Percentiles rank a stretch among this genome's conserved stretches.
Evolutionary conservation across 306 rosid species (phyloP).

Genomic region (Vicia villosa): DNA sequence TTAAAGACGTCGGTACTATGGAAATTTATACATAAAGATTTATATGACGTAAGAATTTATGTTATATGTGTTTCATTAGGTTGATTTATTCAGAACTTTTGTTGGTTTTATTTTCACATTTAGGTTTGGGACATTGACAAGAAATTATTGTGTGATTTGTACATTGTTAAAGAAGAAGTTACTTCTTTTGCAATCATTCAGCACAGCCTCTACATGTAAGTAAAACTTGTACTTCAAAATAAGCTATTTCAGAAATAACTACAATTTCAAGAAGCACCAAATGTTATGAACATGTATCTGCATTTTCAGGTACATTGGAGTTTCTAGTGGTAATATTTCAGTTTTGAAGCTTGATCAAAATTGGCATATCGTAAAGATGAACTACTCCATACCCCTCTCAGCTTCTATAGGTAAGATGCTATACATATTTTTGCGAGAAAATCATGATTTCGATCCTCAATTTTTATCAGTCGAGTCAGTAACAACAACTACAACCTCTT

Average conservation of each 20-base stretch:
- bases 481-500: neutral
- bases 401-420: slow-evolving; percentile 66
- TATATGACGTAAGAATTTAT: too few species aligned
- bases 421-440: slow-evolving; percentile 9
- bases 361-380: slow-evolving; percentile 56
- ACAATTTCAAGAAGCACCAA: slow-evolving; percentile 2
- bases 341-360: slow-evolving; percentile 71
- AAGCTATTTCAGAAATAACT: neutral
- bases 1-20: too few species aligned
- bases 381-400: slow-evolving; percentile 65
- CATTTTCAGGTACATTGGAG: slow-evolving; percentile 73
- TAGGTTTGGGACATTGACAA: slow-evolving; percentile 89
- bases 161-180: slow-evolving; percentile 56
- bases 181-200: slow-evolving; percentile 63
- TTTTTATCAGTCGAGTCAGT: neutral
- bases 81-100: neutral
- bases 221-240: slow-evolving; percentile 19
- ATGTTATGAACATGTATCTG: slow-evolving; percentile 17
- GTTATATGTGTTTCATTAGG: too few species aligned
- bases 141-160: slow-evolving; percentile 55
- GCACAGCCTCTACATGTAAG: slow-evolving; percentile 69
- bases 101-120: slow-evolving; percentile 25
- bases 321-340: slow-evolving; percentile 67
- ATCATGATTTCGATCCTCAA: neutral
- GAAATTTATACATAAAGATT: too few species aligned